phyloP scores from a whole-genome alignment of 2,329 filamentous ascomycete genomes.

The Microcyclospora pomicola region DNA sequence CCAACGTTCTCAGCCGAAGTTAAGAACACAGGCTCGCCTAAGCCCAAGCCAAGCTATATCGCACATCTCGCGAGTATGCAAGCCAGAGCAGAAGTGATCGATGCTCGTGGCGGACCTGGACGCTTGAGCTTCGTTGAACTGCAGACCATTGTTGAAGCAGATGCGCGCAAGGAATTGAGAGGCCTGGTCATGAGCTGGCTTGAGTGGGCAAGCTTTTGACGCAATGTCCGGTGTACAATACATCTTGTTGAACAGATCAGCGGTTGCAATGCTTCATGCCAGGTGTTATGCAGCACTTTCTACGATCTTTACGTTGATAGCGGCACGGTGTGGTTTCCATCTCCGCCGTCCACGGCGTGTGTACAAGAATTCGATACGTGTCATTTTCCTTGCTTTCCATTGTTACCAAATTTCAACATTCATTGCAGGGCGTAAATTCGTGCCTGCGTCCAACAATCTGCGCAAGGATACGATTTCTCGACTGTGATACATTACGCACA shows the following conservation, averaged over 20 bases:
- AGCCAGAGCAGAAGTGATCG: constrained; percentile 53
- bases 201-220: constrained; percentile 53
- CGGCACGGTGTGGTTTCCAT: too few species aligned
- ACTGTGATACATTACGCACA: too few species aligned
- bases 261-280: constrained; percentile 8
- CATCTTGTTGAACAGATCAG: constrained; percentile 10
- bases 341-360: too few species aligned
- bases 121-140: constrained; percentile 70
- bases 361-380: too few species aligned
- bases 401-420: too few species aligned
- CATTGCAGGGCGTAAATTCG: too few species aligned
- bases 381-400: too few species aligned
- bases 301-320: too few species aligned
- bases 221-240: constrained; percentile 1
- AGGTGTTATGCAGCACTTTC: constrained; percentile 1
- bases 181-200: constrained; percentile 86
- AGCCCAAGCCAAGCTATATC: constrained; percentile 14
- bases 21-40: too few species aligned
- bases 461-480: too few species aligned
- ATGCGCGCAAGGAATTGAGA: constrained; percentile 47
- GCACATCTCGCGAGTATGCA: constrained; percentile 40
- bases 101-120: constrained; percentile 61
- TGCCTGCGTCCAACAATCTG: too few species aligned
- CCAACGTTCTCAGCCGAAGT: too few species aligned
- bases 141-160: constrained; percentile 51